Percentiles rank a stretch among this genome's conserved stretches.
Evolutionary conservation across 2,329 filamentous ascomycete species (phyloP).

Genomic region (Colletotrichum phormii): DNA sequence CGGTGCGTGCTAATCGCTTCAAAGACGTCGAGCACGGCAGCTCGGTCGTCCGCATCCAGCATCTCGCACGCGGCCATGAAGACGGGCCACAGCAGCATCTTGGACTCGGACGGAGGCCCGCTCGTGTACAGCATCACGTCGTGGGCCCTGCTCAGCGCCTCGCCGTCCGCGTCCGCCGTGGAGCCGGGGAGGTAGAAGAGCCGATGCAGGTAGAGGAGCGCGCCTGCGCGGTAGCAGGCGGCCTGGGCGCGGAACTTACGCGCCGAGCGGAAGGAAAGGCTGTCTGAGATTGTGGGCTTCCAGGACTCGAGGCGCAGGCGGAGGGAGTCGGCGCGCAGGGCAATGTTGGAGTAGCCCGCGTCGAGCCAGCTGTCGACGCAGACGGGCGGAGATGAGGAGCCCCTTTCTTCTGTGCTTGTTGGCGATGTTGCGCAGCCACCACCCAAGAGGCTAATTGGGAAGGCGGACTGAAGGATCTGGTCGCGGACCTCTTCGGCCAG

Average conservation of each 20-base stretch:
- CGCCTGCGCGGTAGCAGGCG: constrained; percentile 41
- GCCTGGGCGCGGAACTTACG: constrained; percentile 45
- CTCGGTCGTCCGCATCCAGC: constrained; percentile 39
- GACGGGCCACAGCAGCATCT: constrained; percentile 45
- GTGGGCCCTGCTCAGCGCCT: constrained; percentile 43
- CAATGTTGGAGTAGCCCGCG: not conserved
- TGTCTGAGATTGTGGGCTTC: constrained; percentile 40
- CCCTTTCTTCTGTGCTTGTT: not conserved
- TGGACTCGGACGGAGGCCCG: constrained; percentile 40
- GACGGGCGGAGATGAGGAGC: not conserved
- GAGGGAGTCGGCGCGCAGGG: constrained; percentile 38
- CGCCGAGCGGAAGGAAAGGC: constrained; percentile 41
- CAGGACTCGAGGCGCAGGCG: constrained; percentile 39
- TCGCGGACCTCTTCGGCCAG: constrained; percentile 44
- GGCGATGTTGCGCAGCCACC: not conserved
- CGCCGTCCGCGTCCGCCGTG: constrained; percentile 38
- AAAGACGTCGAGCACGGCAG: constrained; percentile 40
- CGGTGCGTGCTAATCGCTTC: constrained; percentile 41
- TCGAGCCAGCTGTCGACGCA: constrained; percentile 8
- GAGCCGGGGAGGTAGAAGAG: constrained; percentile 40
- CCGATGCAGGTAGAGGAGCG: constrained; percentile 44
- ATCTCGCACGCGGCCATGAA: constrained; percentile 45
- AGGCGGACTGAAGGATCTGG: not conserved
- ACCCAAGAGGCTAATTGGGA: not conserved
- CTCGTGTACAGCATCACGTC: constrained; percentile 44